These are phyloP conservation scores for Backusella macrospora DNA, from an alignment of 192 early-diverging fungal species.

Conservation along the genomic window DNA sequence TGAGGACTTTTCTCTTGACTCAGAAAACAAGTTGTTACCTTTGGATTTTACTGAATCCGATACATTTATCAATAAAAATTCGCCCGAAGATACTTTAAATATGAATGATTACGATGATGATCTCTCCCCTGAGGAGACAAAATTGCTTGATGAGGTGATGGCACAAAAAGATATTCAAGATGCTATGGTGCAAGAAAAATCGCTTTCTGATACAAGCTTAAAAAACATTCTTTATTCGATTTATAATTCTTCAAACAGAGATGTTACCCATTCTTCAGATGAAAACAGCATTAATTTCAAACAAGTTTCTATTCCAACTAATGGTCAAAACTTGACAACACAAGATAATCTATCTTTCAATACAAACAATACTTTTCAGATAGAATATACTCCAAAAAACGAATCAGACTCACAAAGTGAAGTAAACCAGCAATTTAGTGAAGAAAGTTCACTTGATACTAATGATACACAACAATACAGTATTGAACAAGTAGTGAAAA, in stretches of 20 bases:
- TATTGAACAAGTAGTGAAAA: neutral
- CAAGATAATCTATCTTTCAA: neutral
- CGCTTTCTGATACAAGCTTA: neutral
- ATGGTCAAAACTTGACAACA: neutral
- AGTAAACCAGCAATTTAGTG: neutral
- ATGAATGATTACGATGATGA: neutral
- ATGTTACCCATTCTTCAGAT: neutral
- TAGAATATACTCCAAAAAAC: neutral
- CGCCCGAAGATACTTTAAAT: neutral
- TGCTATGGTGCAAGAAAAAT: neutral
- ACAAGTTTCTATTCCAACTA: slow-evolving; percentile 1
- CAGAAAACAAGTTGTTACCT: neutral
- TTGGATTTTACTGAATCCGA: neutral
- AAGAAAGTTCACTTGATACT: neutral
- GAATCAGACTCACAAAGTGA: neutral
- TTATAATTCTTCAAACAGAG: neutral
- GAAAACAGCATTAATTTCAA: neutral
- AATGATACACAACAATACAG: neutral
- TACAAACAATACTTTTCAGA: neutral
- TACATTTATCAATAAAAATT: neutral
- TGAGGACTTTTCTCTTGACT: neutral
- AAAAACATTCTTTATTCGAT: slow-evolving; percentile 7
- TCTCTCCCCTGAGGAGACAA: neutral
- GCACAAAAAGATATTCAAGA: neutral
- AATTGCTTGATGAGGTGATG: neutral